phyloP scores from a whole-genome alignment of 1,284 basidiomycete genomes.

The Austroboletus novae-zelandiae region DNA sequence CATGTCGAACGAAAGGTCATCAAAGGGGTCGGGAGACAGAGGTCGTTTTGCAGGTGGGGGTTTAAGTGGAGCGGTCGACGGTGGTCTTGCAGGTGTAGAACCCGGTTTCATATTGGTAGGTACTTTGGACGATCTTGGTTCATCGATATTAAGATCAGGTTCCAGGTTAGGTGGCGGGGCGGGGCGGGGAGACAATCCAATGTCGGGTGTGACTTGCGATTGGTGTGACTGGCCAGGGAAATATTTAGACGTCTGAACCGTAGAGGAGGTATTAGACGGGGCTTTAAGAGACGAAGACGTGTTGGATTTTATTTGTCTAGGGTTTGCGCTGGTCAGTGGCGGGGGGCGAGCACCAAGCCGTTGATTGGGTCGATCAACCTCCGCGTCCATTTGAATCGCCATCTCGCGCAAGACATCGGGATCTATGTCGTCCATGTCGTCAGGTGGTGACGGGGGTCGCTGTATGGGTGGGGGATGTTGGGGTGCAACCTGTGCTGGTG shows the following conservation, averaged over 20 bases:
- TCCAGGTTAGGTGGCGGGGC: neutral
- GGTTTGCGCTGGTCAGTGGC: neutral
- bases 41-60: neutral
- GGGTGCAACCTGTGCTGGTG: conserved; percentile 5
- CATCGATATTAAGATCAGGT: conserved; percentile 12
- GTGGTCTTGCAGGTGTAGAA: conserved; percentile 1
- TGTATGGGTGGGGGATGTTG: conserved; percentile 6
- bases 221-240: conserved; percentile 12
- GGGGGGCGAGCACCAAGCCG: neutral
- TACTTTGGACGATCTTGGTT: neutral
- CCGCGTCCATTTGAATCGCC: conserved; percentile 20
- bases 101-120: neutral
- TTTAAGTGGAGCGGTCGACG: neutral
- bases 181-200: conserved; percentile 28
- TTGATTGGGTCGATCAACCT: conserved; percentile 5
- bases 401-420: conserved; percentile 30
- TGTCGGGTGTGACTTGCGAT: conserved; percentile 19
- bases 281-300: conserved; percentile 14
- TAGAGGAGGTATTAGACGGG: neutral
- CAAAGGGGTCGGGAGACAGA: conserved; percentile 21
- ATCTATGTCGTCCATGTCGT: conserved; percentile 26
- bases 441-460: conserved; percentile 9
- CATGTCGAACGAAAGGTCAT: conserved; percentile 30
- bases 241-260: conserved; percentile 20
- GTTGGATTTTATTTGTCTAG: neutral